These are phyloP conservation scores for Ophiostoma quercus DNA, from an alignment of 2,329 filamentous ascomycete genomes.

Conservation along the genomic window DNA sequence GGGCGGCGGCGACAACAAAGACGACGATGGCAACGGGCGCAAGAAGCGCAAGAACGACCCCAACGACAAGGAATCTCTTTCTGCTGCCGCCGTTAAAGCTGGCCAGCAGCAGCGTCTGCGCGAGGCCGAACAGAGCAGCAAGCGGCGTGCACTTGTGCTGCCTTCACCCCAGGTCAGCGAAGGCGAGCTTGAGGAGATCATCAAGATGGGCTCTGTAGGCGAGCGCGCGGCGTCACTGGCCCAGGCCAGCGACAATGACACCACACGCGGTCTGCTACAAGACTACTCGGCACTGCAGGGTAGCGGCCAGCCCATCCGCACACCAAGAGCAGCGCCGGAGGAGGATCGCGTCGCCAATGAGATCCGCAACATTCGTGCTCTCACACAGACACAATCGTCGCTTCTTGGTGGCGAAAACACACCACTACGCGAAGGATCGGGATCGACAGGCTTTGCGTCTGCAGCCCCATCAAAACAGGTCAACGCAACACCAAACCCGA, in stretches of 20 bases:
- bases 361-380: slow-evolving; percentile 83
- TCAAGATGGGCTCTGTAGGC: slow-evolving; percentile 96
- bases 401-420: slow-evolving; percentile 92
- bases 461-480: slow-evolving; percentile 73
- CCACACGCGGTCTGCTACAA: slow-evolving; percentile 78
- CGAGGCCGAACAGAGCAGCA: slow-evolving; percentile 95
- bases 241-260: slow-evolving; percentile 72
- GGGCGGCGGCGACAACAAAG: slow-evolving; percentile 78
- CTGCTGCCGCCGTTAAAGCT: slow-evolving; percentile 80
- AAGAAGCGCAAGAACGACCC: slow-evolving; percentile 85
- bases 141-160: slow-evolving; percentile 74
- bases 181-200: slow-evolving; percentile 89
- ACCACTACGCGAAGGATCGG: slow-evolving; percentile 72
- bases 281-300: slow-evolving; percentile 75
- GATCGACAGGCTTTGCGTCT: slow-evolving; percentile 83
- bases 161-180: slow-evolving; percentile 90
- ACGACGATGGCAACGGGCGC: slow-evolving; percentile 39
- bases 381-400: slow-evolving; percentile 91
- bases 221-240: slow-evolving; percentile 75
- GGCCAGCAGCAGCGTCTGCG: slow-evolving; percentile 91
- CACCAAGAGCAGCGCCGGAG: slow-evolving; percentile 82
- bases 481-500: slow-evolving; percentile 87
- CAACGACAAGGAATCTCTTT: slow-evolving; percentile 73
- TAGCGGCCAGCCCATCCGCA: slow-evolving; percentile 74
- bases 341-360: slow-evolving; percentile 97